A percentile compares a stretch with the other conserved stretches of the same genome.
Conservation (phyloP, 106 monocot species). For the Xerophyta viscosa region DNA sequence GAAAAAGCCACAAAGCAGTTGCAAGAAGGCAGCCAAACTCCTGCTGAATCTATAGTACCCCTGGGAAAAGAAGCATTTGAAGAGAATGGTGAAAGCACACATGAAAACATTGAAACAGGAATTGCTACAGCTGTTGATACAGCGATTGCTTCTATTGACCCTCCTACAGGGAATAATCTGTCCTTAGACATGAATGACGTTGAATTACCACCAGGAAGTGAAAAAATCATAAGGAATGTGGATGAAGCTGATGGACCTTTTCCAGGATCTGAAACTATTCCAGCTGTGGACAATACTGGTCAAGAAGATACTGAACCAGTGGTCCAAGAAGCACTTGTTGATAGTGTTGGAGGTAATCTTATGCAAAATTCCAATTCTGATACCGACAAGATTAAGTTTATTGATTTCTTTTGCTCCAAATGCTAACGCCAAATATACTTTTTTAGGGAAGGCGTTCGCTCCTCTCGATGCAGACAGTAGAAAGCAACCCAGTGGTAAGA, state of each 20-base stretch:
- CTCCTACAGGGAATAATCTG: conserved; percentile 6
- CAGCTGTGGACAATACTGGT: no score
- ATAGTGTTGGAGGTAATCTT: not conserved
- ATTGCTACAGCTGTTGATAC: not conserved
- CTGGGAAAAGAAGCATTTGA: not conserved
- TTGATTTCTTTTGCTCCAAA: conserved; percentile 15
- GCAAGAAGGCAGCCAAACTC: conserved; percentile 9
- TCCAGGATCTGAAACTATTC: no score
- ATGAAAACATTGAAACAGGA: not conserved
- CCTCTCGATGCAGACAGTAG: conserved; percentile 1
- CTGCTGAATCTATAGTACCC: not conserved
- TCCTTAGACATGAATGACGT: no score
- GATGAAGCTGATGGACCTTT: no score
- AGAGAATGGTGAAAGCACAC: not conserved
- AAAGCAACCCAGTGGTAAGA: conserved; percentile 13
- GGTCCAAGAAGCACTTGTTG: no score
- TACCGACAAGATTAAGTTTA: conserved; percentile 16
- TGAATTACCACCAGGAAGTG: no score
- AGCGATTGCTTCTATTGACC: conserved; percentile 2
- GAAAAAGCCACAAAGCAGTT: not conserved
- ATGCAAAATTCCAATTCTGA: conserved; percentile 1
- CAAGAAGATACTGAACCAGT: no score
- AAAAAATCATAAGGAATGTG: no score
- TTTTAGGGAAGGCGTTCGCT: no score
- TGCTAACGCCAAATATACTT: not conserved